Base-by-base conservation (phyloP, 805 yeast species). In the Yamadazyma tumulicola region DNA sequence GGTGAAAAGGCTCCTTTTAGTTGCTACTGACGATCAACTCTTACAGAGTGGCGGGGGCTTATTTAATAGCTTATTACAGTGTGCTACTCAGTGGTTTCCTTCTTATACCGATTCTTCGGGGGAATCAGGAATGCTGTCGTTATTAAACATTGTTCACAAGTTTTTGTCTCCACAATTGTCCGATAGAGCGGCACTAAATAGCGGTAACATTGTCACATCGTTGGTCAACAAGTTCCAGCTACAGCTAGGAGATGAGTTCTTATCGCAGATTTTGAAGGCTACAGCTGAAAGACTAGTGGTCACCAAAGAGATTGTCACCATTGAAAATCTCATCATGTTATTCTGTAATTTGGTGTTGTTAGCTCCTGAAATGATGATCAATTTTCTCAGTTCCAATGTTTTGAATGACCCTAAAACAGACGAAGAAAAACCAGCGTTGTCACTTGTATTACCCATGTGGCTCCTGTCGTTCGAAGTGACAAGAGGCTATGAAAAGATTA, bases 151-250 rank as follows among this genome's bases (percentile, higher is more conserved):
- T 10, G 78, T 82, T 2, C 75, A 85, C 3, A 79, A 79, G 48
- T 74, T 87, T 34, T 67, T 91, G 20, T 75, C 84, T 1, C 85
- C 95, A 1, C 67, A 69, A 6, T 64, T 85, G 37, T 73, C 83
- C 11, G 97, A 88, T 46, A 74, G 82, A 28, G 96, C 95, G 0
- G 89, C 94, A 1, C 69, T 80, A 59, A 81, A 84, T 38, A 75
- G 85, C 28, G 97, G 91, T 9, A 62, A 71, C 6, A 72, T 85
- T 15, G 78, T 84, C 2, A 66, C 74, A 8, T 72, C 81, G 0
- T 64, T 82, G 21, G 67, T 85, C 23, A 73, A 74, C 13, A 73
- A 72, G 39, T 79, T 62, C 35, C 68, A 64, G 35, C 39, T 55
- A 6, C 51, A 59, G 29, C 54, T 75, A 25, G 59, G 63, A 18